These are phyloP conservation scores for Claviceps quebecensis DNA, from an alignment of 2,329 filamentous ascomycete species.

Conservation along the genomic window DNA sequence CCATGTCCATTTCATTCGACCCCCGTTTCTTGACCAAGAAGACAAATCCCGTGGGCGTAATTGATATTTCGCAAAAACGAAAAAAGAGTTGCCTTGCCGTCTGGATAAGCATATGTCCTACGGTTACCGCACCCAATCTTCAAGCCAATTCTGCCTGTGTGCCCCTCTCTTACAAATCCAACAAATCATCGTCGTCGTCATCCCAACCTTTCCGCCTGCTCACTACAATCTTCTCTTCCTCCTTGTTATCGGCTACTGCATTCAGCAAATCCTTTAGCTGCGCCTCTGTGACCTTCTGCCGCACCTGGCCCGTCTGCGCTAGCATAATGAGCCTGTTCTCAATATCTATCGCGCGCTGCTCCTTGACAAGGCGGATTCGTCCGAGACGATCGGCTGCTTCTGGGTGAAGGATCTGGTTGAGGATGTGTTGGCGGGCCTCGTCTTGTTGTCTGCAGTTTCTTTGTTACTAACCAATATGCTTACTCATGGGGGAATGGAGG, in stretches of 20 bases:
- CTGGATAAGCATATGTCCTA: too few relatives aligned
- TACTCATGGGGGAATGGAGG: too few relatives aligned
- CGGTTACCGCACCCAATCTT: too few relatives aligned
- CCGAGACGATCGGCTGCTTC: conserved; percentile 86
- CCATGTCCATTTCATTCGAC: too few relatives aligned
- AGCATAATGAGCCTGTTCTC: conserved; percentile 90
- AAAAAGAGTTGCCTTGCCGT: conserved; percentile 2
- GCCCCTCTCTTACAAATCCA: conserved; percentile 36
- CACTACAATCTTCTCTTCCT: conserved; percentile 77
- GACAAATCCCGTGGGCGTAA: too few relatives aligned
- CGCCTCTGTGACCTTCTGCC: conserved; percentile 76
- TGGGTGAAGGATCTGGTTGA: conserved; percentile 87
- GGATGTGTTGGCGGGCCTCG: conserved; percentile 62
- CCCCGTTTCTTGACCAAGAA: too few relatives aligned
- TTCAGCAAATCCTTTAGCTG: conserved; percentile 87
- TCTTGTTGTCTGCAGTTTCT: conserved; percentile 30
- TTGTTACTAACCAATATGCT: neutral
- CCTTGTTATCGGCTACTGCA: conserved; percentile 66
- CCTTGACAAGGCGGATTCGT: conserved; percentile 91
- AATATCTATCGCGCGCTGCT: conserved; percentile 74
- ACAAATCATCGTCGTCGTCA: conserved; percentile 67
- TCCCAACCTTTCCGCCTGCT: conserved; percentile 71
- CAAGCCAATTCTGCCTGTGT: too few relatives aligned
- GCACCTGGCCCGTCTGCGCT: conserved; percentile 73
- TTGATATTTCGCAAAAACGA: neutral